Evolutionary conservation across 176 grass and related monocot species (phyloP), one percentile per base, ranked within the genome.

Genomic region (Oryza australiensis): DNA sequence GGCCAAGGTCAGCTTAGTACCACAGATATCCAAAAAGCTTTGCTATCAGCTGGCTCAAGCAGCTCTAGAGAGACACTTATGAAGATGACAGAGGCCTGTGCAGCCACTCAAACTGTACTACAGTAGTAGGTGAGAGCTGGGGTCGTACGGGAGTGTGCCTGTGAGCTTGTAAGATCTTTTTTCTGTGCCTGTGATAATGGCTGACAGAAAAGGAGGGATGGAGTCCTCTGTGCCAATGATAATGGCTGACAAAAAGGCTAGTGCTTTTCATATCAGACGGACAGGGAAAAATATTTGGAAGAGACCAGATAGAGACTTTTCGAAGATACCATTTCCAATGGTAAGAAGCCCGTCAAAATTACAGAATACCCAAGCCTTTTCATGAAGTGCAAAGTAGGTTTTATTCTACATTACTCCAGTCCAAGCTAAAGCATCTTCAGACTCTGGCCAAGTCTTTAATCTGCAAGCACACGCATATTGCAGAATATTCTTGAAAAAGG

Each of bases 161-260:
- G 74, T 67, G 34, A 81, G 67, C 83, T 72, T 72, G 82, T 73
- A 89, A 73, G 66, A 86, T 86, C 83, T 79, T 83, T 86, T 83
- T 83, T 79, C 66, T 74, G 29, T 20, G 80, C 62, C 32, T 48
- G 65, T 68, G 88, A 75, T 83, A 78, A 86, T 74, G 84, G 74
- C 84, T 86, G 79, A 83, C 79, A 83, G 66, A 79, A 90, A 86
- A 86, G 82, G 77, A 38, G 79, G n/a, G 78, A 32, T 83, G 62
- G 79, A 83, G 88, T 88, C 75, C 65, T 84, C 77, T 81, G 45
- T 76, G 76, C 85, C 85, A 91, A 76, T 91, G 85, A 91, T 87
- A 86, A 91, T 85, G 85, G 81, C 71, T 85, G 76, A 80, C 81
- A 91, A 49, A 84, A 91, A 84, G 70, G 65, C 76, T 70, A 73